These are phyloP conservation scores for Dillenia suffruticosa DNA, from an alignment of 164 flowering plant genomes.

Conservation along the genomic window DNA sequence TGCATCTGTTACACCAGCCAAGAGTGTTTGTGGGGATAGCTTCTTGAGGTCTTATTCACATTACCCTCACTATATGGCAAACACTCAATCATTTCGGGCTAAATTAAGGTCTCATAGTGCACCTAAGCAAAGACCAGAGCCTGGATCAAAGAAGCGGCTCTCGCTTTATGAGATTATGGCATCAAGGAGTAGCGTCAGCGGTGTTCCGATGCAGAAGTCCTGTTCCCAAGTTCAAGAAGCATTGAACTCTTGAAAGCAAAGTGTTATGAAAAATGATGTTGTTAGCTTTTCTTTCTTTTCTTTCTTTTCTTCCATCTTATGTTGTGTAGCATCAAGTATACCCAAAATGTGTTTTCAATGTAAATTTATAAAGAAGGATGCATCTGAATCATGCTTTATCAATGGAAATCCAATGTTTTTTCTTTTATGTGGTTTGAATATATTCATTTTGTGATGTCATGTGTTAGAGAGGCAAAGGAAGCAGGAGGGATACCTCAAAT, in stretches of 20 bases:
- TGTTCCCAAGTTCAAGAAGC: conserved; percentile 44
- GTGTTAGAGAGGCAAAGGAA: too few relatives aligned
- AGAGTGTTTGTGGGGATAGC: conserved; percentile 58
- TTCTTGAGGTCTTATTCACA: conserved; percentile 37
- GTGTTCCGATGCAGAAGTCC: conserved; percentile 58
- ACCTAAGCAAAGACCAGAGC: conserved; percentile 82
- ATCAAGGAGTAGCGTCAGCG: conserved; percentile 61
- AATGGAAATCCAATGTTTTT: too few relatives aligned
- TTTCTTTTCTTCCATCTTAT: neutral
- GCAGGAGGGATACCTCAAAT: too few relatives aligned
- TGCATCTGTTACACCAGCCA: conserved; percentile 55
- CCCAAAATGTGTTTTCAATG: neutral
- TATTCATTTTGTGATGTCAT: too few relatives aligned
- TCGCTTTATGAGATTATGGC: conserved; percentile 68
- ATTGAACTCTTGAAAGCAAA: conserved; percentile 15
- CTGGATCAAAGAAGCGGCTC: conserved; percentile 44
- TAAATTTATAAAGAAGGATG: neutral
- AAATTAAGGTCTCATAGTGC: conserved; percentile 74
- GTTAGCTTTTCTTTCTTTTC: neutral
- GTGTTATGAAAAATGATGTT: neutral
- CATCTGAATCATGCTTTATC: too few relatives aligned
- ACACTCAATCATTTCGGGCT: conserved; percentile 67
- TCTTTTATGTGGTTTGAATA: too few relatives aligned
- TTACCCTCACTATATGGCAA: conserved; percentile 75
- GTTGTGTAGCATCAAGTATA: neutral